Evolutionary conservation across 2,329 filamentous ascomycete species (phyloP), one percentile per base, ranked within the genome.

Genomic region (Colletotrichum melonis): DNA sequence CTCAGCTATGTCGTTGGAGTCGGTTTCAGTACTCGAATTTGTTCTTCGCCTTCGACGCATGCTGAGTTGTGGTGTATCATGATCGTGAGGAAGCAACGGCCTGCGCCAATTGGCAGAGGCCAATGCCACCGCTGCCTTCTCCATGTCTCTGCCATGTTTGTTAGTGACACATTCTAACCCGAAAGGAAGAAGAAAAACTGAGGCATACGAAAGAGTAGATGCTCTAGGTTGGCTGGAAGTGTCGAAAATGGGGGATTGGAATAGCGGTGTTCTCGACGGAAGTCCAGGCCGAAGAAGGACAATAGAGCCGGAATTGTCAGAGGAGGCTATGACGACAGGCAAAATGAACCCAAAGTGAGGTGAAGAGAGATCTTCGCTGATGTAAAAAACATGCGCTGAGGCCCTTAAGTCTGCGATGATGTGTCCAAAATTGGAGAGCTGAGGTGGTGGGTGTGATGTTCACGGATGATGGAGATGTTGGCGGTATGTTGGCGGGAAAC

Each of bases 331-430:
- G 60, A 3, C 46, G 22, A 16, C 14, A 7, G 9, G 62, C 49
- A 30, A 26, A 4, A 32, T 54, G 59, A 3, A 16, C 38, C 38
- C 38, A 42, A 42, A 42, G 38, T 59, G 32, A 49, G 28, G 52
- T 69, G 35, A 26, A n/a, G 66, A 54, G 32, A 52, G 22, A 42
- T 69, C 59, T 32, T 69, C 69, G 69, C 69, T 72, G 69, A 60
- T 67, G 24, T 64, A 69, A 59, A 72, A 70, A 72, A 32, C 69
- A 72, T 69, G 66, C 69, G 59, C 69, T 58, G 30, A 46, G 52
- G 35, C 65, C 38, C 30, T 54, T 72, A 72, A 72, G 58, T 72
- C 69, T 72, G 67, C 55, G 66, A 65, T 42, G 49, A 63, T 24
- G 59, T 64, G 65, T 72, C 69, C 69, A 72, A 72, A 72, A 72